phyloP scores from a whole-genome alignment of 495 filamentous ascomycete species.

The Tuber aestivum region DNA sequence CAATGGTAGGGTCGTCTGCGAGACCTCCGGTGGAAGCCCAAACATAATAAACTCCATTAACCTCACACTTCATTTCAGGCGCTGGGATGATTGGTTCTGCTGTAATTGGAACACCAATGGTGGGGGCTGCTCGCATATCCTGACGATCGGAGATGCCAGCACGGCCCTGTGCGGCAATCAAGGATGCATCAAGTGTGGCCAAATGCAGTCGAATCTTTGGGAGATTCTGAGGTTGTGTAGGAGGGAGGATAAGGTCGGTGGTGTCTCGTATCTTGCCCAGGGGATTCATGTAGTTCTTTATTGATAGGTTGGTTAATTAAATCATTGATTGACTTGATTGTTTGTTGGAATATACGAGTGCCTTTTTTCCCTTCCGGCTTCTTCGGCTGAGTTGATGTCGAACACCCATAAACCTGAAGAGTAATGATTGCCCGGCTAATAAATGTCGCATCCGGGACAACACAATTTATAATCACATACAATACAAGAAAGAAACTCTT shows the following conservation, averaged over 20 bases:
- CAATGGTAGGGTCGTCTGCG: neutral
- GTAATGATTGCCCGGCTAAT: too few relatives aligned
- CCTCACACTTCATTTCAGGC: accelerated
- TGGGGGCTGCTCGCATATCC: neutral
- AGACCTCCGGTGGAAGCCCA: neutral
- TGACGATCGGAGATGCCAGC: neutral
- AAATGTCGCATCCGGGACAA: too few relatives aligned
- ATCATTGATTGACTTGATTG: neutral
- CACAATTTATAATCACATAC: too few relatives aligned
- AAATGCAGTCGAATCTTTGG: neutral
- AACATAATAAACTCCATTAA: neutral
- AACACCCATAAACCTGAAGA: too few relatives aligned
- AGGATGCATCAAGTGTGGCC: neutral
- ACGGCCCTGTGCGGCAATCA: neutral
- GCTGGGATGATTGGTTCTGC: neutral
- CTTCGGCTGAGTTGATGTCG: too few relatives aligned
- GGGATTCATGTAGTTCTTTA: neutral
- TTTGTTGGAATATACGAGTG: neutral
- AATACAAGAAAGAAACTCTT: too few relatives aligned
- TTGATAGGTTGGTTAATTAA: neutral
- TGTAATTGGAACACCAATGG: neutral
- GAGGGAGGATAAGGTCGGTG: neutral
- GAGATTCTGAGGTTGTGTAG: neutral
- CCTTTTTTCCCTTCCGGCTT: neutral
- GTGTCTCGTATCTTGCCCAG: neutral